These are phyloP conservation scores for Cladophialophora chaetospira DNA, from an alignment of 2,329 filamentous ascomycete genomes.

Conservation along the genomic window DNA sequence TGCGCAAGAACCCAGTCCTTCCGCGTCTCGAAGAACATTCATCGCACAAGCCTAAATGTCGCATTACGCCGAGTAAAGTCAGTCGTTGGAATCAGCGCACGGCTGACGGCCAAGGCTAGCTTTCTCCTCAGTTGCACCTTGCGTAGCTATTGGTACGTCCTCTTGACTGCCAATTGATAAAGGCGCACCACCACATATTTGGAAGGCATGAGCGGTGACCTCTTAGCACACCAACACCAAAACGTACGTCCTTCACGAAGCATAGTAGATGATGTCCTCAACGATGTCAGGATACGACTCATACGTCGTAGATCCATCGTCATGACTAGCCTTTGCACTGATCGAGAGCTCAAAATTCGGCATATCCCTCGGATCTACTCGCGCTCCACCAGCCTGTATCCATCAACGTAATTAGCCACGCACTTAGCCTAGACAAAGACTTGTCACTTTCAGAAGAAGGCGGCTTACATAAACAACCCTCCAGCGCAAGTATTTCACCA, in stretches of 20 bases:
- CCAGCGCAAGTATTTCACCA: conserved; percentile 14
- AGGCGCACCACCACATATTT: not conserved
- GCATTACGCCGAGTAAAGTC: too few relatives aligned
- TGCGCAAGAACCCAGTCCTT: too few relatives aligned
- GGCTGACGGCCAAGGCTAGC: too few relatives aligned
- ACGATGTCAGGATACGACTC: conserved; percentile 8
- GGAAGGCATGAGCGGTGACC: not conserved
- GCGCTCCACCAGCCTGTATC: not conserved
- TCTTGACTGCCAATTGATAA: not conserved
- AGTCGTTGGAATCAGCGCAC: too few relatives aligned
- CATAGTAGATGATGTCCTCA: conserved; percentile 10
- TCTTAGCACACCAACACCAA: not conserved
- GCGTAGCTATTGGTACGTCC: not conserved
- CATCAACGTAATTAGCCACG: not conserved
- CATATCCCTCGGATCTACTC: conserved; percentile 3
- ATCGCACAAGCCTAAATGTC: too few relatives aligned
- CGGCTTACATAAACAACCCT: conserved; percentile 9
- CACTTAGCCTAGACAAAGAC: not conserved
- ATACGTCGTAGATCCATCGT: conserved; percentile 9
- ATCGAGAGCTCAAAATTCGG: conserved; percentile 6
- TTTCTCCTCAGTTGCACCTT: too few relatives aligned
- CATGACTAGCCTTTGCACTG: conserved; percentile 8
- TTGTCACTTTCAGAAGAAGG: not conserved
- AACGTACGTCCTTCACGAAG: not conserved
- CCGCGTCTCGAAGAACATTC: too few relatives aligned